Conservation (phyloP, 2,329 filamentous ascomycete genomes). For the Apiospora sp. region DNA sequence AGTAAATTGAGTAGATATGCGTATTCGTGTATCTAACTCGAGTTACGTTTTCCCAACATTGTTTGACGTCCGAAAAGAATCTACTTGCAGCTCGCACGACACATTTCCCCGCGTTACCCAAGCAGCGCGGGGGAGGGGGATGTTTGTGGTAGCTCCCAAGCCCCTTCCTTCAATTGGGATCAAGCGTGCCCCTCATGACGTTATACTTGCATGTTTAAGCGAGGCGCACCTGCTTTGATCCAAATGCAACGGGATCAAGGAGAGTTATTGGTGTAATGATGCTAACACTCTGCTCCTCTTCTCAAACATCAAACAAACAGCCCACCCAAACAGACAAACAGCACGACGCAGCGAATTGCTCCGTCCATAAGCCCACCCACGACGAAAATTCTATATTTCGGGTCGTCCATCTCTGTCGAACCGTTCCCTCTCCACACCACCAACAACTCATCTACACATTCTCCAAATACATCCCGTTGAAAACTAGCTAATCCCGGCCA, state of each 20-base stretch:
- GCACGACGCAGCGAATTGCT: neutral
- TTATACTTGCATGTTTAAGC: constrained; percentile 18
- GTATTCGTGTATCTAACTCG: too few relatives aligned
- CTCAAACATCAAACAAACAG: constrained; percentile 11
- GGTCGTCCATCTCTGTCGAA: neutral
- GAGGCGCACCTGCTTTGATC: neutral
- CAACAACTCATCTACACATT: neutral
- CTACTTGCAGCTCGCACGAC: neutral
- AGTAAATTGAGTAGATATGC: too few relatives aligned
- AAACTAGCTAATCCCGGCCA: constrained; percentile 23
- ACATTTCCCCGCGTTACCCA: neutral
- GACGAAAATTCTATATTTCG: neutral
- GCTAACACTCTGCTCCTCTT: neutral
- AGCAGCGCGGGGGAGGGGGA: neutral
- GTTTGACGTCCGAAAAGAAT: neutral
- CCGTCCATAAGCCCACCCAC: constrained; percentile 13
- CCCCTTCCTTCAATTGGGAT: neutral
- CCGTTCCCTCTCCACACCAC: neutral
- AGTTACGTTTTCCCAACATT: too few relatives aligned
- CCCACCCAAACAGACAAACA: constrained; percentile 13
- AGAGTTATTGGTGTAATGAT: constrained; percentile 7
- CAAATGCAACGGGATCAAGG: neutral
- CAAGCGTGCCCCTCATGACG: constrained; percentile 23
- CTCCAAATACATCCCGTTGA: neutral
- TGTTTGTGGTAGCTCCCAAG: neutral